Percentiles rank a stretch among this genome's conserved stretches.
Evolutionary conservation across 1,284 basidiomycete species (phyloP).

Genomic region (Tylopilus sp.): DNA sequence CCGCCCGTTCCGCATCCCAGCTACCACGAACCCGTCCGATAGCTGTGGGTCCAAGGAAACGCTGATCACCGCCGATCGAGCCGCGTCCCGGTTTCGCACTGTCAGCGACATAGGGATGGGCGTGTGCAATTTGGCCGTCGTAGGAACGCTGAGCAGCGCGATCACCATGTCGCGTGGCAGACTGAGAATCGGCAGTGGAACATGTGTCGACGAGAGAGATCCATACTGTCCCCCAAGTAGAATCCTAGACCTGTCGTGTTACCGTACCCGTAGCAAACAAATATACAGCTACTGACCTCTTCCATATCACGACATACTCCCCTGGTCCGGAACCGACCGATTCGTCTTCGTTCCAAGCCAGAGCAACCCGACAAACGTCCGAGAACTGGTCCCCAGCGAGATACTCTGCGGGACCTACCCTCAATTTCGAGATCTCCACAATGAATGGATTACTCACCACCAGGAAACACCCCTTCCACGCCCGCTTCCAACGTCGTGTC

Average conservation of each 20-base stretch:
- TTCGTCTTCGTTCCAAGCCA: slow-evolving; percentile 57
- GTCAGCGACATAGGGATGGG: slow-evolving; percentile 67
- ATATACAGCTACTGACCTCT: slow-evolving; percentile 58
- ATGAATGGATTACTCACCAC: slow-evolving; percentile 42
- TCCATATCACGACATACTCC: slow-evolving; percentile 72
- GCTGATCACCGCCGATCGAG: slow-evolving; percentile 71
- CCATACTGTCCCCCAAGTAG: slow-evolving; percentile 52
- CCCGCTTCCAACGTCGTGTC: slow-evolving; percentile 50
- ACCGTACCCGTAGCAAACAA: neutral
- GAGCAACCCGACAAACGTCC: slow-evolving; percentile 62
- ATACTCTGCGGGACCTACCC: slow-evolving; percentile 58
- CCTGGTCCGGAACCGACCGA: slow-evolving; percentile 60
- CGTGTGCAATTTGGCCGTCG: slow-evolving; percentile 69
- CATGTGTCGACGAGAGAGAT: slow-evolving; percentile 56
- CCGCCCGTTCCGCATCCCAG: slow-evolving; percentile 73
- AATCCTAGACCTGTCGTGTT: slow-evolving; percentile 26
- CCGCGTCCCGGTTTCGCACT: slow-evolving; percentile 72
- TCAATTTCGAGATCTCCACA: slow-evolving; percentile 1
- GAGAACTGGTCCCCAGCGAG: slow-evolving; percentile 72
- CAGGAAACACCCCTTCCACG: slow-evolving; percentile 52
- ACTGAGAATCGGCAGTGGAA: slow-evolving; percentile 67
- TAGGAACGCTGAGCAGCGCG: slow-evolving; percentile 71
- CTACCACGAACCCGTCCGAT: slow-evolving; percentile 73
- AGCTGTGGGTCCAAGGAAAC: slow-evolving; percentile 73
- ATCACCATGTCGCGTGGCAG: slow-evolving; percentile 70